These are phyloP conservation scores for Scenedesmus sp. DNA, from an alignment of 163 green algal genomes.

Conservation along the genomic window DNA sequence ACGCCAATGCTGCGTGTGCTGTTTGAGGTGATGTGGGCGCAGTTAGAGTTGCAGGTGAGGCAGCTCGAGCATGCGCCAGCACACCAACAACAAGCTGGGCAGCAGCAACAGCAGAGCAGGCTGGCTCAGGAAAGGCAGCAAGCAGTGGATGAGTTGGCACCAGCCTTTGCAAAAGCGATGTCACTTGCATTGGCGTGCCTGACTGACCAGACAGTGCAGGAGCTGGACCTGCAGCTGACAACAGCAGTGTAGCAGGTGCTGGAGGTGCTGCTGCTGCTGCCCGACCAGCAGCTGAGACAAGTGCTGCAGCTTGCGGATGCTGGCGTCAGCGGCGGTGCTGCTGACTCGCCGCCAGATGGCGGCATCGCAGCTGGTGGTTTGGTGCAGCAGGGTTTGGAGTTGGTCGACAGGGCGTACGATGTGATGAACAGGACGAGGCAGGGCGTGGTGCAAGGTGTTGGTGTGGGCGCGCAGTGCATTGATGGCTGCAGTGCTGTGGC, in stretches of 20 bases:
- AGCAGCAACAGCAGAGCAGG: constrained; percentile 8
- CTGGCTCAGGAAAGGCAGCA: not conserved
- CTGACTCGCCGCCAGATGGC: not conserved
- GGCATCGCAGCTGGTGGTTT: not conserved
- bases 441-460: too few relatives aligned
- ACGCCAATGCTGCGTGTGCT: not conserved
- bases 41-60: not conserved
- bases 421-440: not conserved
- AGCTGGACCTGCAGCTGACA: not conserved
- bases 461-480: too few relatives aligned
- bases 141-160: not conserved
- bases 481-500: constrained; percentile 6
- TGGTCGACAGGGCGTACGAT: too few relatives aligned
- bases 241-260: not conserved
- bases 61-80: not conserved
- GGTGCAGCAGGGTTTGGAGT: not conserved
- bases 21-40: not conserved
- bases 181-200: not conserved
- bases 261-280: not conserved
- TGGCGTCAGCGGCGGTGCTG: not conserved
- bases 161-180: not conserved
- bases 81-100: not conserved
- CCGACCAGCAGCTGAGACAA: not conserved
- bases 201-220: not conserved
- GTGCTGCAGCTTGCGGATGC: not conserved